Evolutionary conservation across 345 rosid species (phyloP).

Genomic region (Anastatica hierochuntica): DNA sequence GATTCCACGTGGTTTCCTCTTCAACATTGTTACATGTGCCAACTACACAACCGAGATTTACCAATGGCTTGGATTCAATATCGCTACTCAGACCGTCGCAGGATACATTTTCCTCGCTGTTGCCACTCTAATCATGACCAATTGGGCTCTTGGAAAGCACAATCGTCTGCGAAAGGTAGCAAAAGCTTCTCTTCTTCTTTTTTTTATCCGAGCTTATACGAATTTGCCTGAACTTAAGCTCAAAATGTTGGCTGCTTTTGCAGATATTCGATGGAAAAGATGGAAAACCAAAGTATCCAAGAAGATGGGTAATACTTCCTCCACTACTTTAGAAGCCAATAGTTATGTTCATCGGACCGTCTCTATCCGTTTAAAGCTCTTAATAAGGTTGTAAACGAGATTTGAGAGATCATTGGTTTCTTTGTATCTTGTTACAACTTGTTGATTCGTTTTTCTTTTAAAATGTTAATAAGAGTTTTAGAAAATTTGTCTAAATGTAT

Average conservation of each 20-base stretch:
- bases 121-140: slow-evolving; percentile 80
- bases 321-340: slow-evolving; percentile 65
- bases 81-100: slow-evolving; percentile 87
- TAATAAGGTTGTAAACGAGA: too few relatives aligned
- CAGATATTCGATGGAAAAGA: slow-evolving; percentile 78
- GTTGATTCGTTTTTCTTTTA: not conserved
- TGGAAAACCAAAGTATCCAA: slow-evolving; percentile 81
- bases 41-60: slow-evolving; percentile 94
- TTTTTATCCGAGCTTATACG: not conserved
- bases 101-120: slow-evolving; percentile 80
- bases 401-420: not conserved
- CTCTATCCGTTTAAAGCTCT: not conserved
- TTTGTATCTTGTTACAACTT: slow-evolving; percentile 1
- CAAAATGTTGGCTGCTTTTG: not conserved
- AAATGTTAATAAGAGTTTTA: slow-evolving; percentile 8
- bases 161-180: slow-evolving; percentile 88
- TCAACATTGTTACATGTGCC: slow-evolving; percentile 93
- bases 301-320: slow-evolving; percentile 91
- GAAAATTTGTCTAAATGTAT: too few relatives aligned
- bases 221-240: not conserved
- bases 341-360: not conserved
- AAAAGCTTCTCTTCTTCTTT: not conserved
- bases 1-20: slow-evolving; percentile 85
- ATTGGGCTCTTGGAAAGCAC: slow-evolving; percentile 98
- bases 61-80: slow-evolving; percentile 96